Conservation (phyloP, 768 basidiomycete genomes). For the Gymnopilus junonius region DNA sequence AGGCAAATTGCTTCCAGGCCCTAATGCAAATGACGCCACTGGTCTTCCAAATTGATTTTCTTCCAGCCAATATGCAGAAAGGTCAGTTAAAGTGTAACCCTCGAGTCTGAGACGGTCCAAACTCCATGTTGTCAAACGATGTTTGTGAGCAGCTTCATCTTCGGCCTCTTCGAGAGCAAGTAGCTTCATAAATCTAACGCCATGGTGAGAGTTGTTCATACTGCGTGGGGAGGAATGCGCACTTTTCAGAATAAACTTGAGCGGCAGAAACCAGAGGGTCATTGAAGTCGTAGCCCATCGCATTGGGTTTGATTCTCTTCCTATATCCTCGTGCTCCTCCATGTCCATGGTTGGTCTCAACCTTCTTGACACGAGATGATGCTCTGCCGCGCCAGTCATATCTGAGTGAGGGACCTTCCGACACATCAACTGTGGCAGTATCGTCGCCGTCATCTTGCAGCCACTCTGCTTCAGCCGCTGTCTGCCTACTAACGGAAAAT, state of each 20-base stretch:
- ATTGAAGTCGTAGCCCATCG: slow-evolving; percentile 31
- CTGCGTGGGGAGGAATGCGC: slow-evolving; percentile 15
- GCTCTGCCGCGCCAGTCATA: slow-evolving; percentile 70
- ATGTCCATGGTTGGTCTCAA: slow-evolving; percentile 6
- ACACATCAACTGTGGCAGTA: background rate
- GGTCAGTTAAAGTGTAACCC: slow-evolving; percentile 71
- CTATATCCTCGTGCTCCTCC: slow-evolving; percentile 15
- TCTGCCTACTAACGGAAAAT: slow-evolving; percentile 6
- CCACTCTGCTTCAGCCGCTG: slow-evolving; percentile 42
- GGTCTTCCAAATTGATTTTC: slow-evolving; percentile 66
- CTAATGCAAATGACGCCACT: slow-evolving; percentile 65
- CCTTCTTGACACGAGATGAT: slow-evolving; percentile 41
- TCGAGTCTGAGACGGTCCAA: slow-evolving; percentile 61
- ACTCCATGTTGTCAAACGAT: slow-evolving; percentile 74
- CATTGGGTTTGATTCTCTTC: slow-evolving; percentile 43
- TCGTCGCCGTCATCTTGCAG: slow-evolving; percentile 34
- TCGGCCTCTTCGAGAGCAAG: slow-evolving; percentile 69
- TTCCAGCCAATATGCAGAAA: slow-evolving; percentile 72
- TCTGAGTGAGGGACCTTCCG: slow-evolving; percentile 32
- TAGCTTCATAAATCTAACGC: slow-evolving; percentile 44
- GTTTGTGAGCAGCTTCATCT: slow-evolving; percentile 58
- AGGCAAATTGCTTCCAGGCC: slow-evolving; percentile 65
- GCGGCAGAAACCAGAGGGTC: slow-evolving; percentile 53
- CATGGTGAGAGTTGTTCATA: background rate
- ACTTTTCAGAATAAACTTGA: slow-evolving; percentile 60